Percentiles rank a stretch among this genome's conserved stretches.
phyloP scores from a whole-genome alignment of 805 yeast species.

The Kazachstania kunashirensis region DNA sequence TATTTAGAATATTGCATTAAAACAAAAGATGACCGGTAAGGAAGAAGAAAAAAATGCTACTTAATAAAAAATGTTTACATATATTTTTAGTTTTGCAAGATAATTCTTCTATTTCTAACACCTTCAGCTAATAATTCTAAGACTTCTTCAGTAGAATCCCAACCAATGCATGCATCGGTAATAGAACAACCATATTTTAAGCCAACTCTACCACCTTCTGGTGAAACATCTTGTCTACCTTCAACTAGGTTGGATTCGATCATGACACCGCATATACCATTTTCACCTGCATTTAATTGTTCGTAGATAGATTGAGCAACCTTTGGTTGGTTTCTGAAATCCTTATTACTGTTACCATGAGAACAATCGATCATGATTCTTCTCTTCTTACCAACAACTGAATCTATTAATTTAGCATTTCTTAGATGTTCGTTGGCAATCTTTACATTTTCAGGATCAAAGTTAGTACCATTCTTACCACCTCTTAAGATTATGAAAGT shows the following conservation, averaged over 20 bases:
- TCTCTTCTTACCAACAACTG: slow-evolving; percentile 41
- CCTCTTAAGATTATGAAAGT: slow-evolving; percentile 91
- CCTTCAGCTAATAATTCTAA: slow-evolving; percentile 67
- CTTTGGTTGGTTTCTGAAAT: slow-evolving; percentile 85
- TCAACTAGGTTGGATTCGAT: slow-evolving; percentile 86
- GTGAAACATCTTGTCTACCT: slow-evolving; percentile 88
- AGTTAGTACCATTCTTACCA: slow-evolving; percentile 89
- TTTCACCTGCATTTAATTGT: slow-evolving; percentile 70
- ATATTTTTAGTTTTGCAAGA: slow-evolving; percentile 14
- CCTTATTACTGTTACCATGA: slow-evolving; percentile 89
- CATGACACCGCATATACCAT: slow-evolving; percentile 84
- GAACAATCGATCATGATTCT: slow-evolving; percentile 90
- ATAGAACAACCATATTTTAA: slow-evolving; percentile 89
- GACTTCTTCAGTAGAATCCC: slow-evolving; percentile 74
- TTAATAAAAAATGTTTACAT: not conserved
- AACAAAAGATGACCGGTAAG: too few relatives aligned
- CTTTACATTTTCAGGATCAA: slow-evolving; percentile 62
- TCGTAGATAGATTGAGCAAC: slow-evolving; percentile 72
- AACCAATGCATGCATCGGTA: slow-evolving; percentile 94
- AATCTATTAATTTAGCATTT: slow-evolving; percentile 40
- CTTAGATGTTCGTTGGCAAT: slow-evolving; percentile 53
- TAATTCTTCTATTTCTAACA: slow-evolving; percentile 63
- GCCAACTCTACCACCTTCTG: slow-evolving; percentile 60
- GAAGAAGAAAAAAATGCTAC: too few relatives aligned
- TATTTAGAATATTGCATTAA: too few relatives aligned